Evolutionary conservation across 352 stramenopile genomes (phyloP), one percentile per base, ranked within the genome.

Genomic region (Globisporangium nunn): DNA sequence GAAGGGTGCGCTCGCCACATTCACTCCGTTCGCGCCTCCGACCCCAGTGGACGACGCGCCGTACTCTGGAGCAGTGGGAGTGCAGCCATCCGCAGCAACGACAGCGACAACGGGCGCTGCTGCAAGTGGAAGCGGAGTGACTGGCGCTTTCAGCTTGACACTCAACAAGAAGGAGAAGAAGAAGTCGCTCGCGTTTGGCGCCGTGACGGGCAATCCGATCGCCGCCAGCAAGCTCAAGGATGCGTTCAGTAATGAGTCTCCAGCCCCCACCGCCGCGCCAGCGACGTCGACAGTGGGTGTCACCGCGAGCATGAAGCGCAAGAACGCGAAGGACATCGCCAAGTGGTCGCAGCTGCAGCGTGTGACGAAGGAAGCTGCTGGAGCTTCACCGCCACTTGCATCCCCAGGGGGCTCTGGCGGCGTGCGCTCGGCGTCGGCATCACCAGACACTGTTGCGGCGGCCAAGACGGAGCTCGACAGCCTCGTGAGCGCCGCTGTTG

Each of bases 271-370:
- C 29, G 56, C 62, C 18, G 55, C n/a, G 33, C 31, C 28, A 58
- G 67, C 44, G 14, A 49, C 37, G 5, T 43, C 37, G 37, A 43
- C 11, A 17, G 37, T 43, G 4, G 37, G 37, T 3, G 37, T 17
- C 11, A 17, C 37, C 29, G 56, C 52, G 11, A 71, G 75, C 23
- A 54, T 83, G 37, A 89, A 89, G 54, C 80, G 81, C 48, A 93
- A 91, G 55, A 87, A 70, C 53, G 78, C 78, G n/a, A 52, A 74
- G 18, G 77, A 94, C 56, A 94, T 92, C 43, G 85, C 82, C 7
- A 91, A 91, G 59, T 94, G 82, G 85, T 91, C 82, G 1, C 82
- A 87, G 37, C 64, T 75, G 4, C 79, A 89, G 46, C 54, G 53
- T 1, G 59, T 71, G 33, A 51, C 62, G 6, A 74, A 65, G 18